Percentiles rank a stretch among this genome's conserved stretches.
Evolutionary conservation across 2,329 filamentous ascomycete genomes (phyloP).

Genomic region (Ascochyta koolunga): DNA sequence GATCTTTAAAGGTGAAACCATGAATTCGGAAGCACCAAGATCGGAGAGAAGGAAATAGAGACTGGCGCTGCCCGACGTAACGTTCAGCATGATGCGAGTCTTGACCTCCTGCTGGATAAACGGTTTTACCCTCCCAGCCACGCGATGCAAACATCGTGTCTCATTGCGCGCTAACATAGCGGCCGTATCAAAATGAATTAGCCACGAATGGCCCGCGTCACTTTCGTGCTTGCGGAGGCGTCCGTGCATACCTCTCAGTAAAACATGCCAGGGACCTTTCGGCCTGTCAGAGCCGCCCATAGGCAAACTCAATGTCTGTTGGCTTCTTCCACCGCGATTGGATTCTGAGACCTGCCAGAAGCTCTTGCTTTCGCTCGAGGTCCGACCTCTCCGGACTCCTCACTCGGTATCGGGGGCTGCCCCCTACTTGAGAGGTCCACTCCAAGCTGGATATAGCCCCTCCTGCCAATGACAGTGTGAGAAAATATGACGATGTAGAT

Average conservation of each 20-base stretch:
- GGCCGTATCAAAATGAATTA: not conserved
- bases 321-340: slow-evolving; percentile 39
- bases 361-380: slow-evolving; percentile 27
- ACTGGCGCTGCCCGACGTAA: not conserved
- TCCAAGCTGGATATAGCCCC: not conserved
- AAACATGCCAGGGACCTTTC: slow-evolving; percentile 40
- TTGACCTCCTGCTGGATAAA: not conserved
- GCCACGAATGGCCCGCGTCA: not conserved
- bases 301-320: slow-evolving; percentile 36
- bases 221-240: not conserved
- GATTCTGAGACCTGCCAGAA: slow-evolving; percentile 29
- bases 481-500: not conserved
- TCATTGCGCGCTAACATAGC: slow-evolving; percentile 2
- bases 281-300: slow-evolving; percentile 35
- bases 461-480: not conserved
- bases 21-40: not conserved
- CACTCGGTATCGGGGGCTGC: slow-evolving; percentile 29
- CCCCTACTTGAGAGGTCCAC: slow-evolving; percentile 37
- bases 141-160: not conserved
- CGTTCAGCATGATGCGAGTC: not conserved
- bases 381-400: slow-evolving; percentile 31
- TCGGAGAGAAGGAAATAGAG: slow-evolving; percentile 6
- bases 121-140: not conserved
- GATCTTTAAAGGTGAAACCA: not conserved
- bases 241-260: slow-evolving; percentile 35